Conservation (phyloP, 2,329 filamentous ascomycete genomes). For the Aspergillus jensenii region DNA sequence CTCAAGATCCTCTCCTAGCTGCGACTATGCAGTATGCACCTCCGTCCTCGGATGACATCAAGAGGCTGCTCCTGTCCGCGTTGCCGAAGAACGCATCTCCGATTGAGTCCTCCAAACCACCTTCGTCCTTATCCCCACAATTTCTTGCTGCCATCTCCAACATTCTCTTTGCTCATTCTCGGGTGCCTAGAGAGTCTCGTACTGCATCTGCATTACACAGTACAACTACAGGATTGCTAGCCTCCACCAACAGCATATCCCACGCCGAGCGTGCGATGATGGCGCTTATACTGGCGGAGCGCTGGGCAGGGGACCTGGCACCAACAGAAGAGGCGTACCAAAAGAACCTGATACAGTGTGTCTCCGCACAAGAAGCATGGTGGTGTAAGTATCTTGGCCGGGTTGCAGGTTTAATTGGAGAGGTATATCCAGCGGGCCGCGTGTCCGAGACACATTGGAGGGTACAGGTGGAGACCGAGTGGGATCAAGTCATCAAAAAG, state of each 20-base stretch:
- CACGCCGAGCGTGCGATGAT: constrained; percentile 71
- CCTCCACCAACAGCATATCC: constrained; percentile 68
- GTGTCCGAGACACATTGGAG: constrained; percentile 28
- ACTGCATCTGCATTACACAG: constrained; percentile 71
- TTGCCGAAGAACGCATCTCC: constrained; percentile 40
- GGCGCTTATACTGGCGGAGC: constrained; percentile 68
- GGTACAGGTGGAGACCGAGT: constrained; percentile 43
- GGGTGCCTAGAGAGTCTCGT: constrained; percentile 54
- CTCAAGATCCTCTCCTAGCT: constrained; percentile 65
- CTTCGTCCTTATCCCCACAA: constrained; percentile 44
- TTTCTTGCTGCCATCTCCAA: constrained; percentile 60
- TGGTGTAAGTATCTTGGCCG: constrained; percentile 66
- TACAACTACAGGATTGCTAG: constrained; percentile 67
- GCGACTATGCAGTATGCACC: constrained; percentile 57
- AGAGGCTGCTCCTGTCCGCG: constrained; percentile 48
- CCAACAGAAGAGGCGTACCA: constrained; percentile 59
- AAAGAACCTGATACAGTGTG: constrained; percentile 51
- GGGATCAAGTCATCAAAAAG: constrained; percentile 43
- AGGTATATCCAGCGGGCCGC: constrained; percentile 62
- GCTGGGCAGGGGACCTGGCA: constrained; percentile 69
- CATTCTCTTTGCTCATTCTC: constrained; percentile 55
- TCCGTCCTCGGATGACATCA: constrained; percentile 48
- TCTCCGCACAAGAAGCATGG: constrained; percentile 59
- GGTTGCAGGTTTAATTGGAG: constrained; percentile 58
- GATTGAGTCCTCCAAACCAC: constrained; percentile 26